Evolutionary conservation across 495 filamentous ascomycete genomes (phyloP), one percentile per base, ranked within the genome.

Genomic region (Monascus purpureus): DNA sequence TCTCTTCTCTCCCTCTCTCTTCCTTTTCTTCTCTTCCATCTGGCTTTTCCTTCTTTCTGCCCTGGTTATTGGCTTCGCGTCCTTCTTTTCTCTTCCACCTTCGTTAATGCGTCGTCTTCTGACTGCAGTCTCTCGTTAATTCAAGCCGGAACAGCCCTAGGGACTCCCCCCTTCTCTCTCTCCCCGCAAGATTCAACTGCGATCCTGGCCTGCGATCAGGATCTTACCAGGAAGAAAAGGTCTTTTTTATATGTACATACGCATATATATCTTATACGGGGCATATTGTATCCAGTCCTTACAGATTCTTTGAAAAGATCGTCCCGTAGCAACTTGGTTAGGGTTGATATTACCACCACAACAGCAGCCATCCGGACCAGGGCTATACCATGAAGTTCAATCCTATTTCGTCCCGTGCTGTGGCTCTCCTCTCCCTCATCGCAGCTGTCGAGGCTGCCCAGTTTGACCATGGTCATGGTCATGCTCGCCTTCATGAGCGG

Each of bases 401-500:
- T 31, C 40, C 47, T 28, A 38, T 45, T 32, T 29, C 40, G 14
- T 39, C 38, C 24, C 36, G 47, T 22, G 45, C 55, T 8, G 43
- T 45, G 23, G 48, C 48, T 22, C 49, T 86, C 67, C 2, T 85
- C 77, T 57, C 55, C 73, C 35, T 76, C 70, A 25, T 73, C 66
- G 38, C 74, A 64, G 47, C 57, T 53, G 42, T 43, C n/a, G 53
- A 61, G 28, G 61, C 59, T 12, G 43, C 55, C 1, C 41, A 45
- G 28, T 58, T n/a, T n/a, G n/a, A n/a, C 58, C 60, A 59, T 33
- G 54, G 42, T 36, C 56, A 43, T 34, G 42, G 35, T 22, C 62
- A 54, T 43, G 32, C 14, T 29, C 57, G 53, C 40, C 28, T 13
- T 33, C 61, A 46, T 44, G 39, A 33, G 36, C 59, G 47, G 27